These are phyloP conservation scores for Phyllosticta citrichinensis DNA, from an alignment of 2,329 filamentous ascomycete genomes.

Conservation along the genomic window DNA sequence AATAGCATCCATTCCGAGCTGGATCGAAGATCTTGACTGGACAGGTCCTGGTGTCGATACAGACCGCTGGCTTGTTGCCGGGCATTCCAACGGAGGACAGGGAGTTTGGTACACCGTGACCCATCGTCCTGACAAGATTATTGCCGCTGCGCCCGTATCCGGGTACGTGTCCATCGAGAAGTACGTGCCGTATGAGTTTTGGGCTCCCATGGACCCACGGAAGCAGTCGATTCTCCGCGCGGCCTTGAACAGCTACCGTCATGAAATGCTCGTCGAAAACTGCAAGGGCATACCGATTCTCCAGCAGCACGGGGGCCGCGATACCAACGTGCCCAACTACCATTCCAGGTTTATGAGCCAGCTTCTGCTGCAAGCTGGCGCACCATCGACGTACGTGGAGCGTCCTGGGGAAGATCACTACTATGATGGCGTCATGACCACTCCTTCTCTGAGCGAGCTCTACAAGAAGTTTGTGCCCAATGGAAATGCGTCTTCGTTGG, in stretches of 20 bases:
- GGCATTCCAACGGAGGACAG: constrained; percentile 53
- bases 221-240: constrained; percentile 38
- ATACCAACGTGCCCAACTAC: constrained; percentile 50
- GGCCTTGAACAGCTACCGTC: constrained; percentile 42
- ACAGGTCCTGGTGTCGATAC: constrained; percentile 35
- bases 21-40: constrained; percentile 43
- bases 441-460: constrained; percentile 38
- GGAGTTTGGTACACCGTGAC: constrained; percentile 48
- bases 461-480: constrained; percentile 29
- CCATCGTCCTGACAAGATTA: constrained; percentile 46
- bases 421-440: constrained; percentile 48
- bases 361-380: constrained; percentile 34
- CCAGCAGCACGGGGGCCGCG: constrained; percentile 46
- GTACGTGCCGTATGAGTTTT: constrained; percentile 49
- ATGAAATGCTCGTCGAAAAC: constrained; percentile 46
- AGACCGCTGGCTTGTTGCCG: constrained; percentile 42
- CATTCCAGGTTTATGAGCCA: constrained; percentile 46
- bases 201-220: constrained; percentile 44
- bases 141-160: constrained; percentile 47
- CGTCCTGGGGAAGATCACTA: constrained; percentile 41
- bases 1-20: constrained; percentile 37
- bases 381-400: constrained; percentile 40
- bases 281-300: constrained; percentile 42
- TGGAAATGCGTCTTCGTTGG: constrained; percentile 14
- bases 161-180: constrained; percentile 50